Evolutionary conservation across 176 grass and related monocot genomes (phyloP), one percentile per base, ranked within the genome.

Genomic region (Bothriochloa decipiens): DNA sequence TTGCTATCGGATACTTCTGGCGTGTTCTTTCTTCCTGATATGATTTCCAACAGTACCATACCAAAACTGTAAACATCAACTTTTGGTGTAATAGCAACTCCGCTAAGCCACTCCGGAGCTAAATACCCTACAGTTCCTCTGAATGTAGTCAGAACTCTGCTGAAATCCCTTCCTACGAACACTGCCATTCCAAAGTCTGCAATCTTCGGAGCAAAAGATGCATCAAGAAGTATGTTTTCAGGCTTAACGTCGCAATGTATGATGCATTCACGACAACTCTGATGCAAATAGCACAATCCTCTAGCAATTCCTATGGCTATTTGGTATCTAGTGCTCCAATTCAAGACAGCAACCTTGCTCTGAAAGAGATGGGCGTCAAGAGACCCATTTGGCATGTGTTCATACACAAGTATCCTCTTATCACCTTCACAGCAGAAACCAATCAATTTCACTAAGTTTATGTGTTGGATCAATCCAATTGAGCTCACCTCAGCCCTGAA

Each of bases 61-160:
- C 88, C 78, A 3, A 81, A 90, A 40, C 83, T 90, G 11, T 90
- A 90, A 2, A 90, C 80, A 75, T 90, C 79, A 23, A 72, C 79
- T 40, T 90, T 90, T 11, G 68, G 11, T 6, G 88, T 87, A 57
- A 90, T 74, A 0, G 84, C 47, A 12, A 60, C 71, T 9, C 84
- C 65, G 0, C 55, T 78, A 55, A 90, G 78, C 88, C 88, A 90
- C 73, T 90, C 88, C 0, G 88, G 84, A 1, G 55, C 88, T 14
- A 90, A 72, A 84, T 90, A 90, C 0, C 88, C 88, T 27, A 40
- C 72, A 8, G 83, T 90, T 66, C 88, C 88, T 79, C 88, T 67
- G 28, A 90, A 68, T 11, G 88, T 75, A 14, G 45, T 47, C 13
- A 47, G 45, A 47, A 47, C 45, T 47, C 83, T 25, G 45, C 45